Percentiles rank a stretch among this genome's conserved stretches.
Evolutionary conservation across 805 yeast species (phyloP).

Genomic region (Zygosaccharomyces gambellarensis): DNA sequence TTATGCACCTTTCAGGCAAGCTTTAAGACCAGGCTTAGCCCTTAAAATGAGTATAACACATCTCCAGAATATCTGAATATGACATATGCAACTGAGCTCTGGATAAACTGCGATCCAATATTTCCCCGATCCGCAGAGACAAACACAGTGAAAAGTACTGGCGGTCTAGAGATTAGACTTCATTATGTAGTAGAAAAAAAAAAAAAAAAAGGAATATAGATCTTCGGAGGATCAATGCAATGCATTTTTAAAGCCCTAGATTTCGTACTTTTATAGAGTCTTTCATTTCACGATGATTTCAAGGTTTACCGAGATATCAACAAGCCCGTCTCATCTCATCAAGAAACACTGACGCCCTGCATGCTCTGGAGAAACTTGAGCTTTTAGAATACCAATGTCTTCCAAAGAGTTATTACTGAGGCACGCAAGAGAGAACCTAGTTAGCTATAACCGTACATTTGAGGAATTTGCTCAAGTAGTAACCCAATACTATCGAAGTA

Average conservation of each 20-base stretch:
- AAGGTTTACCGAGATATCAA: background rate
- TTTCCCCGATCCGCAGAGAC: too few relatives aligned
- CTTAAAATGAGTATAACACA: too few relatives aligned
- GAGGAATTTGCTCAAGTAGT: slow-evolving; percentile 9
- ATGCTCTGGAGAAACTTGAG: background rate
- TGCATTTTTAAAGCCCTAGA: background rate
- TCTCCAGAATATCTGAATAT: too few relatives aligned
- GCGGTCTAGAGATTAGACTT: too few relatives aligned
- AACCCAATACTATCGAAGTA: slow-evolving; percentile 2
- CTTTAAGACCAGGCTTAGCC: too few relatives aligned
- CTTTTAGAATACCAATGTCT: slow-evolving; percentile 1
- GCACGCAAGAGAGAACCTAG: slow-evolving; percentile 1
- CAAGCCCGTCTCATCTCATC: background rate
- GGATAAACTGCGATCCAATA: too few relatives aligned
- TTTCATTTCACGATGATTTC: background rate
- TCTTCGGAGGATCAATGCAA: too few relatives aligned
- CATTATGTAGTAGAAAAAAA: too few relatives aligned
- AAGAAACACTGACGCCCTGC: background rate
- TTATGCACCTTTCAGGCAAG: too few relatives aligned
- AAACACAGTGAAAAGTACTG: too few relatives aligned
- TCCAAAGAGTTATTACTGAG: slow-evolving; percentile 7
- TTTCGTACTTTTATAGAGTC: background rate
- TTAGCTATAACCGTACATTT: slow-evolving; percentile 5
- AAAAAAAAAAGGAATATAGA: too few relatives aligned
- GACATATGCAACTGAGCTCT: too few relatives aligned